phyloP scores from a whole-genome alignment of 1,284 basidiomycete genomes.

The Ustilago lituana region DNA sequence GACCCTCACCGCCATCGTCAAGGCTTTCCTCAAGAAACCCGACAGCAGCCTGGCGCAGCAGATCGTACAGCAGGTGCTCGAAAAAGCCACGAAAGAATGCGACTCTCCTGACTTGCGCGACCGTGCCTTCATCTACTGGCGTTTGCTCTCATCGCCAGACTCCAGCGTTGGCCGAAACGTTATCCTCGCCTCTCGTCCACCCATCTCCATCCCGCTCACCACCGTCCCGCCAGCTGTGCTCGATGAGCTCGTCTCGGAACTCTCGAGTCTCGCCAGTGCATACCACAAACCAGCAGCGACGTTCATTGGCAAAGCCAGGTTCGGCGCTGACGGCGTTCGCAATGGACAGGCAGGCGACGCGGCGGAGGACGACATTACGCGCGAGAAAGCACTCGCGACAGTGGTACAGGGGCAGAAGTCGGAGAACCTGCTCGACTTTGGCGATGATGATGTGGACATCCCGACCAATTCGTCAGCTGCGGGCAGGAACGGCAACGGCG shows the following conservation, averaged over 20 bases:
- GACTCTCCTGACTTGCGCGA: constrained; percentile 98
- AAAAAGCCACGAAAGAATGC: constrained; percentile 94
- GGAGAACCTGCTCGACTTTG: constrained; percentile 65
- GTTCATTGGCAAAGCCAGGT: constrained; percentile 68
- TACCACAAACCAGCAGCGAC: constrained; percentile 87
- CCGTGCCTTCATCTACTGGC: constrained; percentile 95
- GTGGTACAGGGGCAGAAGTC: constrained; percentile 65
- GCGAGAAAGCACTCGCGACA: constrained; percentile 69
- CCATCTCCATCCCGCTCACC: constrained; percentile 89
- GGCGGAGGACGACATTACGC: constrained; percentile 56
- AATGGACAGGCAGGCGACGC: constrained; percentile 20
- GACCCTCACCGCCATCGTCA: constrained; percentile 93
- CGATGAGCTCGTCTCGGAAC: constrained; percentile 79
- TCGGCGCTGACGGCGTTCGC: constrained; percentile 57
- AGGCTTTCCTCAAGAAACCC: constrained; percentile 93
- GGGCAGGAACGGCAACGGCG: constrained; percentile 18
- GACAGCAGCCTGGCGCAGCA: constrained; percentile 80
- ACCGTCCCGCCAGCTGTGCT: constrained; percentile 89
- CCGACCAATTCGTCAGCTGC: constrained; percentile 1
- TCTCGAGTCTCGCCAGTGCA: constrained; percentile 83
- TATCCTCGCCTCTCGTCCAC: constrained; percentile 87
- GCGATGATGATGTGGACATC: constrained; percentile 58
- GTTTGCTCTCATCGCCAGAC: constrained; percentile 84
- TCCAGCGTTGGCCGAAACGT: constrained; percentile 90
- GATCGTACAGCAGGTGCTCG: constrained; percentile 86